Base-by-base conservation (phyloP, 2,329 filamentous ascomycete genomes). In the Passalora sequoiae region DNA sequence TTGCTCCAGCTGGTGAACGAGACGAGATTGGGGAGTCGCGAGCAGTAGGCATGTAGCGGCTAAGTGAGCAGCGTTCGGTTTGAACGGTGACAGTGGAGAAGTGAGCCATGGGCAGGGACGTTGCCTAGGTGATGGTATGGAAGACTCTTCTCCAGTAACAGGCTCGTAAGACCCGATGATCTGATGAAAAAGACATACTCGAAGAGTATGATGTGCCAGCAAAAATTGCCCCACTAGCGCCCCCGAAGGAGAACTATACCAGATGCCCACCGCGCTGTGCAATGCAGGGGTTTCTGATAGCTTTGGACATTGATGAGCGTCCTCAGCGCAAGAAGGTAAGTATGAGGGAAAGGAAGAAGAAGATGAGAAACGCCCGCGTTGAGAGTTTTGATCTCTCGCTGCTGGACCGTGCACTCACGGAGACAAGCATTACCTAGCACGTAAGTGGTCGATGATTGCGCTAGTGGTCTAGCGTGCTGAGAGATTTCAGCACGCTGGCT, bases 191-290 rank as follows among this genome's bases (percentile, higher is more conserved):
- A 12, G 24, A 7, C 12, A 6, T 27, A 12, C 24, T 7, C 6
- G 24, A 6, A 36, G 8, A 21, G 20, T 15, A 30, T 12, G 22
- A 27, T 10, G 10, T 17, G 19, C 40, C 40, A 43, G 22, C 40
- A 42, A 42, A 42, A 42, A 36, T 35, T 42, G 30, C 29, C n/a
- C 39, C 39, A 33, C n/a, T 41, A 19, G 15, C 16, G 39, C 39
- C 39, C 39, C 39, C 39, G 39, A 41, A 41, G 39, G 39, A 41
- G 39, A 41, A 13, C 9, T 15, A 41, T 27, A 33, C 28, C 17
- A 24, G 39, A 21, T 17, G 8, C n/a, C n/a, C 17, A 20, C 33
- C 33, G 33, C 33, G 33, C 9, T 36, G 33, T 36, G 33, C 33
- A 36, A 36, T 36, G 33, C 33, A 36, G 33, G 16, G n/a, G 8